Evolutionary conservation across 2,329 filamentous ascomycete genomes (phyloP), one percentile per base, ranked within the genome.

Genomic region (Cladobotryum protrusum): DNA sequence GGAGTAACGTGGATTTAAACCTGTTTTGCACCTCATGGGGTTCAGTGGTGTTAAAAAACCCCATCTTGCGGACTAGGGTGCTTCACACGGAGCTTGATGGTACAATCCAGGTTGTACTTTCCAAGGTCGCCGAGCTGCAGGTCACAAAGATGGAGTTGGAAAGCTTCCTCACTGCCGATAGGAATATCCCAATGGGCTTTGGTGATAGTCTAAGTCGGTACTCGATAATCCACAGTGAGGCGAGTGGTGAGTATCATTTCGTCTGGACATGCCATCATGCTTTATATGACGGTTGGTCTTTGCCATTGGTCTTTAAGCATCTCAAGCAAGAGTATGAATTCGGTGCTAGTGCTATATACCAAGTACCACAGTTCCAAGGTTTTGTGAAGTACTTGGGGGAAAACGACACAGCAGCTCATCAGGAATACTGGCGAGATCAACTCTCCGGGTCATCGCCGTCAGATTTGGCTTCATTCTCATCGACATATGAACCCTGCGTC

Each of bases 231-330:
- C 24, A 20, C 15, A 46, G 19, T 18, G 19, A 35, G 18, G n/a
- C 17, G 11, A 20, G 15, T 8, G 6, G 24, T 29, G 24, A 46
- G 15, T n/a, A 35, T 20, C 19, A 46, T 37, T 46, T 46, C 20
- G 44, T 35, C 32, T 46, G 33, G 44, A 46, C 44, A 15, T 46
- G 15, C 5, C 44, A 46, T 37, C 42, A 44, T 18, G 42, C 42
- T 11, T 17, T 44, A 18, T 44, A 44, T 17, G 42, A 44, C 24
- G 42, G 42, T 17, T 44, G 42, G 42, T 44, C 42, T 12, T 33
- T 44, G 42, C 24, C 24, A 33, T 15, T 44, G 14, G 14, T 44
- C 11, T 33, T 44, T 6, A 34, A 33, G 24, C 14, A 44, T 34
- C 24, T 44, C 24, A 33, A 17, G 34, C 15, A 44, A 15, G 42